Evolutionary conservation across 106 monocot genomes (phyloP), one percentile per base, ranked within the genome.

Genomic region (Allium fistulosum): DNA sequence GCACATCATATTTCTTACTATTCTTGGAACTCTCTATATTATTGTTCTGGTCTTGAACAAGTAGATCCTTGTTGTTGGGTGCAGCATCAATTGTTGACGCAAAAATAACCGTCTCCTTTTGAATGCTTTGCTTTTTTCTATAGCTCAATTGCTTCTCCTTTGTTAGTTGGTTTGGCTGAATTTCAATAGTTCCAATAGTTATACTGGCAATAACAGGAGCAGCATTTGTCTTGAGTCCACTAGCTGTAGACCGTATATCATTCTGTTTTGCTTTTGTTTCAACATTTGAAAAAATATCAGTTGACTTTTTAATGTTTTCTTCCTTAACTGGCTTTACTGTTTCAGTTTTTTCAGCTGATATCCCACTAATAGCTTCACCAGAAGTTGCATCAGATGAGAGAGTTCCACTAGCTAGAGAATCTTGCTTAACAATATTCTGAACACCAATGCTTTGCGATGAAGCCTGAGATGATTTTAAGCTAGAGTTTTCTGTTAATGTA

Each of bases 121-220:
- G 48, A 10, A 62, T 15, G 48, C 57, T 79, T 17, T 78, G 77
- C 61, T 51, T 80, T 74, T 72, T 83, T 62, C 74, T 88, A 62
- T 81, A 75, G 7, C 79, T 75, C 17, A 61, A 28, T 49, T 79
- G 91, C 49, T 83, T 83, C 59, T 76, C 82, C 82, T 79, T 87
- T n/a, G 70, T 16, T 37, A 37, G 0, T 37, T 37, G 37, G 37
- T 37, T 37, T 37, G 37, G 37, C 37, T 37, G 37, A 37, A 37
- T 37, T 37, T 37, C 37, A 37, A 37, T 37, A 5, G 37, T 37
- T 37, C 37, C 37, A 37, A 37, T 37, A 37, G 37, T 37, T 37
- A 37, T 37, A 37, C 37, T 37, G 37, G 37, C 37, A 37, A 37
- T 37, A 37, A 37, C 37, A 37, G 37, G 37, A 37, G 37, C 37